These are phyloP conservation scores for Pythium chondricola DNA, from an alignment of 352 stramenopile genomes.

Conservation along the genomic window DNA sequence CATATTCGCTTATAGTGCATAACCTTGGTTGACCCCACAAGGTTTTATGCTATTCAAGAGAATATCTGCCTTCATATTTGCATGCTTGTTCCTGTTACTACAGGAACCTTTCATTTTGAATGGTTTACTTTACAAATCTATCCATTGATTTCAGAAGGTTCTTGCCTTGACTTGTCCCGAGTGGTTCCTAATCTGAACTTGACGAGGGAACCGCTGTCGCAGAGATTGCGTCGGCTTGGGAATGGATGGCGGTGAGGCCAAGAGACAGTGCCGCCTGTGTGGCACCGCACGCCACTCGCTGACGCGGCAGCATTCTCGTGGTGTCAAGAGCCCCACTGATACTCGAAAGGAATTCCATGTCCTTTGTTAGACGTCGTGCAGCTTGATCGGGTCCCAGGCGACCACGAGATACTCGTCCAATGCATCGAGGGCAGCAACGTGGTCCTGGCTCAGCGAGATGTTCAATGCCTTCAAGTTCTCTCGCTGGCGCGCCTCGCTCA, in stretches of 20 bases:
- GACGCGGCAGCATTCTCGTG: too few species aligned
- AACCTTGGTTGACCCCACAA: too few species aligned
- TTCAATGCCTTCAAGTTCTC: conserved; percentile 38
- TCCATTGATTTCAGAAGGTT: neutral
- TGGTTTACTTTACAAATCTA: neutral
- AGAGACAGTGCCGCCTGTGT: conserved; percentile 3
- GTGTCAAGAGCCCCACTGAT: too few species aligned
- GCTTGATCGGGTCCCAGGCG: conserved; percentile 44
- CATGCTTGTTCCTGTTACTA: neutral
- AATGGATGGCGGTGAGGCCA: conserved; percentile 10
- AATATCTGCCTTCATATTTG: neutral
- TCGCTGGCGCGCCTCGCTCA: conserved; percentile 29
- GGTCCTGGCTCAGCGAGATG: conserved; percentile 22
- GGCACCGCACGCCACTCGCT: conserved; percentile 7
- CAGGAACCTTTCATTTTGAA: neutral
- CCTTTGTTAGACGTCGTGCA: conserved; percentile 26
- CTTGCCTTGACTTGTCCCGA: conserved; percentile 5
- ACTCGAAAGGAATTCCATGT: too few species aligned
- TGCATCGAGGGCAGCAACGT: conserved; percentile 31
- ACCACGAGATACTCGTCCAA: conserved; percentile 43
- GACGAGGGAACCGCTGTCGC: conserved; percentile 3
- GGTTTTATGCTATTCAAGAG: conserved; percentile 3
- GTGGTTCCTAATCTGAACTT: conserved; percentile 18
- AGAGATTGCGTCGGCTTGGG: conserved; percentile 11
- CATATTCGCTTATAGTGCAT: too few species aligned